Evolutionary conservation across 495 filamentous ascomycete genomes (phyloP), one percentile per base, ranked within the genome.

Genomic region (Annulohypoxylon moriforme): DNA sequence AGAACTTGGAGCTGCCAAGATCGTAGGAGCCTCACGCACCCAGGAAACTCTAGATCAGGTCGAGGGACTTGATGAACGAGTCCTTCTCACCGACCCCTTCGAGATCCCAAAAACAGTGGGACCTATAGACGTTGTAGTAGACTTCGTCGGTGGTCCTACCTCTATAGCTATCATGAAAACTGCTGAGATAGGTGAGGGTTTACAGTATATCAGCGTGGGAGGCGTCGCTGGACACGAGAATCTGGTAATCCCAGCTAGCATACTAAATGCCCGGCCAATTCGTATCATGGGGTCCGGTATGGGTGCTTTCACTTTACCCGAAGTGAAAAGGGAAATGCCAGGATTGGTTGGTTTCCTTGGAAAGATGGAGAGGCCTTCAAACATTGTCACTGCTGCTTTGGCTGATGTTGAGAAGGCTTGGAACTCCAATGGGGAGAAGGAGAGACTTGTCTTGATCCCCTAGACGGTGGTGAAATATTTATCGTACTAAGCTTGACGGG

Each of bases 1-100:
- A 20, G 50, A 40, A 2, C 67, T 83, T 5, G 81, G 81, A 1
- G 82, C 81, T 24, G 74, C 62, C 25, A 74, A 69, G 34, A 67
- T 83, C 20, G 64, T 82, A 14, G 80, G 81, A 0, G 74, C 78
- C 24, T 79, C 76, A 20, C 71, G 81, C 10, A 82, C 78, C 59
- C 38, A 60, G 16, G 70, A 60, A 36, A 68, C 52, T 25, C 53
- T 74, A 20, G 69, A 68, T 9, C 63, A 52, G 25, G 47, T 83
- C 29, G 74, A 74, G 18, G 68, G 68, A 25, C 71, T 83, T 1
- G 79, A 82, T 49, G 76, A 64, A 14, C 58, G 42, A 4, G 72
- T 85, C 33, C 61, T 74, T 59, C 69, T 83, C 3, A 67, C 36
- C 16, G 74, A 80, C 25, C 62, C 74, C 8, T 42, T 75, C 4